Base-by-base conservation (phyloP, 129 eudicot genomes). In the Chrysanthemum makinoi region DNA sequence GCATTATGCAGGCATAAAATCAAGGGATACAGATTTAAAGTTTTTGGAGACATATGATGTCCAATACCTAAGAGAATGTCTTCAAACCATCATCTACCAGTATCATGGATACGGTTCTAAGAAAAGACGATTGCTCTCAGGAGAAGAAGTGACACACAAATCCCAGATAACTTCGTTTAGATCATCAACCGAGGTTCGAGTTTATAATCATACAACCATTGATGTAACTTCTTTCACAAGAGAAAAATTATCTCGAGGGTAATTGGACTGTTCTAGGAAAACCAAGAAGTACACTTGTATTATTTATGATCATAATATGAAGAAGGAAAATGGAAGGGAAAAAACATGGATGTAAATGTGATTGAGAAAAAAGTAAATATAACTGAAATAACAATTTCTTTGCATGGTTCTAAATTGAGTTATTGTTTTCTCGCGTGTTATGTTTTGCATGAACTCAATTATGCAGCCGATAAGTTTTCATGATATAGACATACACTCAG, bases 61-160 rank as follows among this genome's bases (percentile, higher is more conserved):
- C 8, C 65, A 80, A 56, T 68, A 72, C 52, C 64, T 82, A 54
- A 82, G 81, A 70, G 83, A 81, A 8, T 79, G 82, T 59, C 94
- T 84, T 28, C 78, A 84, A 50, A 84, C 78, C 65, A 59, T 81
- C 30, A 81, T 87, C 24, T 84, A 79, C 79, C 80, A 74, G 62
- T 84, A 84, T 70, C 88, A 86, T 18, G 88, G 88, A 26, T 76
- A 76, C 39, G 82, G 83, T 62, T 73, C 86, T 15, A 86, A 73
- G 59, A 84, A 81, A 71, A 82, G 77, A 65, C 76, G 89, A 16
- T 49, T 87, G 77, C 80, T 79, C 22, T 79, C 79, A 73, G 75
- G 62, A 74, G 89, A 81, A 53, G 89, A 84, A 10, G 53, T 16
- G 30, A 47, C 64, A 30, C 81, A 75, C 54, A 73, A 83, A 26